A percentile compares a stretch with the other conserved stretches of the same genome.
These are phyloP conservation scores for Myrmaecium sp. DNA, from an alignment of 2,329 filamentous ascomycete genomes.

Conservation along the genomic window DNA sequence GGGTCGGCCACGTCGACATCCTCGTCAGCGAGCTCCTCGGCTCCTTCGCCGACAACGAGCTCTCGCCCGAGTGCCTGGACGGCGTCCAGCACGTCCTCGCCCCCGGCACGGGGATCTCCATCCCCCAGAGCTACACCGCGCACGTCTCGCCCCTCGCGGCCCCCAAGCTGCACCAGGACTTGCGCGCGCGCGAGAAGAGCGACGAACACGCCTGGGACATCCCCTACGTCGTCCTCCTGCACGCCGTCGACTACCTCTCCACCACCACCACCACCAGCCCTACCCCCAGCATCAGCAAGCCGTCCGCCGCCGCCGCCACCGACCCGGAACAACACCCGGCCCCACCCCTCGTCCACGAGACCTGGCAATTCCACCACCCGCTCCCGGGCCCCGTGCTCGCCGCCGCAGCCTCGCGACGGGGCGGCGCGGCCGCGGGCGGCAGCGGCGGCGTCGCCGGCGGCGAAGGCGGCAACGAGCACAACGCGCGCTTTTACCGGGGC, in stretches of 20 bases:
- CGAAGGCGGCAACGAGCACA: constrained; percentile 79
- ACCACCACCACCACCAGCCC: constrained; percentile 23
- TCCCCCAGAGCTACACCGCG: constrained; percentile 83
- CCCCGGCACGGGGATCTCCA: constrained; percentile 70
- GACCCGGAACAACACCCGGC: background rate
- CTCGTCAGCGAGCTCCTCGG: constrained; percentile 85
- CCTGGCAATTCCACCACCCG: constrained; percentile 70
- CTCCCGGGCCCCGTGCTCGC: constrained; percentile 42
- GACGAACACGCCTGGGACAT: constrained; percentile 69
- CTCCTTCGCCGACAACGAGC: constrained; percentile 92
- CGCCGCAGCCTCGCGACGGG: constrained; percentile 37
- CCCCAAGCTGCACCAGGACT: constrained; percentile 69
- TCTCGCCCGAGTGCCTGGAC: constrained; percentile 91
- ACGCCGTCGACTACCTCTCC: constrained; percentile 73
- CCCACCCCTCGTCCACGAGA: constrained; percentile 43
- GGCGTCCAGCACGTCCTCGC: constrained; percentile 85
- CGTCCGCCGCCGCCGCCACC: constrained; percentile 2
- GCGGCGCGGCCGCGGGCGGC: constrained; percentile 49
- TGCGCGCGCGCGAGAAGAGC: constrained; percentile 40
- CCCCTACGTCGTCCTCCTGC: constrained; percentile 87
- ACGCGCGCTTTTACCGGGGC: constrained; percentile 61
- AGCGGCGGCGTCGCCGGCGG: constrained; percentile 59
- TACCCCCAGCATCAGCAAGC: background rate
- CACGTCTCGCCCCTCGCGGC: constrained; percentile 85
- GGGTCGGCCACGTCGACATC: constrained; percentile 64